phyloP scores from a whole-genome alignment of 2,329 filamentous ascomycete genomes.

The Aspergillus uvarum region DNA sequence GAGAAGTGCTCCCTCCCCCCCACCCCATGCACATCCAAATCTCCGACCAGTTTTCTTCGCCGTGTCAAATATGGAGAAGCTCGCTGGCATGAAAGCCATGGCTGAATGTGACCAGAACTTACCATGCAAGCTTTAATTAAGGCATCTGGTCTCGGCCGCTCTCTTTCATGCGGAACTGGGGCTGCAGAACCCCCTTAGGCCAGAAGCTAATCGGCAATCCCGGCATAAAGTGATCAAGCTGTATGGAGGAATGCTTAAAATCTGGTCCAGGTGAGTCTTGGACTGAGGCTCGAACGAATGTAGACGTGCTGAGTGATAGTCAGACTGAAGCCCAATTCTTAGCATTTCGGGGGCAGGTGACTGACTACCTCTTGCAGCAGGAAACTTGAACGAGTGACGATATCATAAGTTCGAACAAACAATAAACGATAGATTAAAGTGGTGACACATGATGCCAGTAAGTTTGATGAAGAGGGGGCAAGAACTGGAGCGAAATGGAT shows the following conservation, averaged over 20 bases:
- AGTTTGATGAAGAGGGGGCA: background rate
- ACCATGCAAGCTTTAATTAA: slow-evolving; percentile 9
- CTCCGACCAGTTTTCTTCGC: background rate
- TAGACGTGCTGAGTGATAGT: background rate
- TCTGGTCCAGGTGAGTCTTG: background rate
- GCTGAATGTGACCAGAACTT: slow-evolving; percentile 7
- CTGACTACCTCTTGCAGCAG: slow-evolving; percentile 1
- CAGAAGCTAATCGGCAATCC: background rate
- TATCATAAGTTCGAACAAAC: background rate
- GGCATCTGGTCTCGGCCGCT: background rate
- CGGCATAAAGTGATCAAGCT: background rate
- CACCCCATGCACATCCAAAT: slow-evolving; percentile 13
- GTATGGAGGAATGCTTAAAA: background rate
- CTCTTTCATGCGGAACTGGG: background rate
- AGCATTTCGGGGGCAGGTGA: background rate
- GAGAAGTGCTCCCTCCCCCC: slow-evolving; percentile 11
- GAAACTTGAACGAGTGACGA: slow-evolving; percentile 1
- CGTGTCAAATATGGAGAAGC: background rate
- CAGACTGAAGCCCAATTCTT: background rate
- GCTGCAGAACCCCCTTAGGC: background rate
- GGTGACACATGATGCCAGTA: background rate
- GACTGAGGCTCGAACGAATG: background rate
- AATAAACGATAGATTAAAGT: background rate
- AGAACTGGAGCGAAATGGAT: background rate
- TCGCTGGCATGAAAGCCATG: background rate